Conservation (phyloP, 768 basidiomycete genomes). For the Brasilioporus rufonigricans region DNA sequence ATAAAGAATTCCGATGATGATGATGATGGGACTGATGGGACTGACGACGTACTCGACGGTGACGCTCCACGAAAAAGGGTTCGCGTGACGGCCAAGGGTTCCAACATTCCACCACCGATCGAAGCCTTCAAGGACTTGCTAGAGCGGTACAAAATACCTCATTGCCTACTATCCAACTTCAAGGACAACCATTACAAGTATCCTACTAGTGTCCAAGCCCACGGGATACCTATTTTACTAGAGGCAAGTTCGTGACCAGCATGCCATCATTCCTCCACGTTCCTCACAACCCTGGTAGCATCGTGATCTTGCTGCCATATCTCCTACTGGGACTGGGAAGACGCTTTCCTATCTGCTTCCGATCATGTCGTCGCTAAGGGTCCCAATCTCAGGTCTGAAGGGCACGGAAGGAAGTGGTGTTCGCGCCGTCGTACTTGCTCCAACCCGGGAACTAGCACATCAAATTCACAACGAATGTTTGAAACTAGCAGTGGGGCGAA, state of each 20-base stretch:
- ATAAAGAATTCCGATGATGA: constrained; percentile 19
- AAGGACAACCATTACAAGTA: constrained; percentile 52
- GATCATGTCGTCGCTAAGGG: constrained; percentile 57
- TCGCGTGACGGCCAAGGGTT: constrained; percentile 74
- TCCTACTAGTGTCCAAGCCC: constrained; percentile 81
- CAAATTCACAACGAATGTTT: constrained; percentile 92
- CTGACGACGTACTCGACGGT: constrained; percentile 22
- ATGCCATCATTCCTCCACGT: background rate
- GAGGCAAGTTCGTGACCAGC: constrained; percentile 47
- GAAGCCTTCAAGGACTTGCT: constrained; percentile 58
- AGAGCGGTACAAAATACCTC: constrained; percentile 55
- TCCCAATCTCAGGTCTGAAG: constrained; percentile 52
- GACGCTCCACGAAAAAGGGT: constrained; percentile 41
- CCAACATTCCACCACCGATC: constrained; percentile 58
- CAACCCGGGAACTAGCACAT: constrained; percentile 93
- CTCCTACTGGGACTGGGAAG: constrained; percentile 97
- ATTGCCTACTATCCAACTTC: constrained; percentile 65
- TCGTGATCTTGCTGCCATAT: constrained; percentile 89
- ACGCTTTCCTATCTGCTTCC: constrained; percentile 92
- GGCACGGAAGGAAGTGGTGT: constrained; percentile 53
- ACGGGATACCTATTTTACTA: constrained; percentile 76
- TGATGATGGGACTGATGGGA: constrained; percentile 24
- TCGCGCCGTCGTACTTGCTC: constrained; percentile 80
- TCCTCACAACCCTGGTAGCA: constrained; percentile 38
- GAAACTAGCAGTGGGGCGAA: constrained; percentile 76